These are phyloP conservation scores for Filobasidium uniguttulatum DNA, from an alignment of 1,284 basidiomycete species.

Conservation along the genomic window DNA sequence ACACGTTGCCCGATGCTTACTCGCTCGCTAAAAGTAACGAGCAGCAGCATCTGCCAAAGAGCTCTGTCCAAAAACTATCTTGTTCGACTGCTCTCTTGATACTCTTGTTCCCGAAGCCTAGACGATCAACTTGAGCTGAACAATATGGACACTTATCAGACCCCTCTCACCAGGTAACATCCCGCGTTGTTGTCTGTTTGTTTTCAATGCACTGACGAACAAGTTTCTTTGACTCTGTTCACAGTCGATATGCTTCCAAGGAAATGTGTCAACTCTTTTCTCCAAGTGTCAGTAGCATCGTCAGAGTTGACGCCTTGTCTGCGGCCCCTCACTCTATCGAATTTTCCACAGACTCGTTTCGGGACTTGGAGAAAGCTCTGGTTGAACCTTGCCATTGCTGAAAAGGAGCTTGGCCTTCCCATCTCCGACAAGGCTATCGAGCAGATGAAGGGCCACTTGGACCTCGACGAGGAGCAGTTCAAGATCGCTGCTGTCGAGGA, in stretches of 20 bases:
- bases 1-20: too few species aligned
- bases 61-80: too few species aligned
- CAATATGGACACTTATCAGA: slow-evolving; percentile 41
- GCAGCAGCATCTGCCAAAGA: too few species aligned
- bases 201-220: too few species aligned
- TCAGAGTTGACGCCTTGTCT: background rate
- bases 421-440: slow-evolving; percentile 83
- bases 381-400: slow-evolving; percentile 91
- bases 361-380: slow-evolving; percentile 93
- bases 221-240: background rate
- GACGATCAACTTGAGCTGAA: too few species aligned
- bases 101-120: too few species aligned
- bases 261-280: slow-evolving; percentile 98
- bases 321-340: background rate
- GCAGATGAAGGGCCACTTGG: slow-evolving; percentile 86
- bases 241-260: slow-evolving; percentile 94
- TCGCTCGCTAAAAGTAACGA: too few species aligned
- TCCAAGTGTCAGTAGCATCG: slow-evolving; percentile 47
- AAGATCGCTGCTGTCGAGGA: slow-evolving; percentile 84
- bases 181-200: too few species aligned
- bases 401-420: slow-evolving; percentile 85
- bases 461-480: slow-evolving; percentile 81
- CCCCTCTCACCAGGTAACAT: slow-evolving; percentile 40
- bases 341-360: slow-evolving; percentile 62
- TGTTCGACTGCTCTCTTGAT: too few species aligned